phyloP scores from a whole-genome alignment of 2,329 filamentous ascomycete genomes.

The Ilyonectria robusta region DNA sequence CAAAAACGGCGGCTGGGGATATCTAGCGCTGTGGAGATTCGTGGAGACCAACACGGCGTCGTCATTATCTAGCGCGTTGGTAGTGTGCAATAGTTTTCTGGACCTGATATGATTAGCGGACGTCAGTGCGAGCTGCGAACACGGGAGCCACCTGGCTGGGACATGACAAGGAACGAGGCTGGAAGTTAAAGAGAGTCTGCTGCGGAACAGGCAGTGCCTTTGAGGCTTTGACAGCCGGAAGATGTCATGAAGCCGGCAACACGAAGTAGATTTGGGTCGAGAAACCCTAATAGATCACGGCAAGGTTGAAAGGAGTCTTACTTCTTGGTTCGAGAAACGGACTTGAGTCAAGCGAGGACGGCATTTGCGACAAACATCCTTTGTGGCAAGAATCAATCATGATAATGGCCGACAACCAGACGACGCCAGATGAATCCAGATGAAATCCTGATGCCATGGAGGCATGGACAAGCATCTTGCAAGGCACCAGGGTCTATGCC shows the following conservation, averaged over 20 bases:
- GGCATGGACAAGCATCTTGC: neutral
- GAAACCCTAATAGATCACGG: constrained; percentile 14
- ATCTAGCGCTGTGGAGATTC: constrained; percentile 11
- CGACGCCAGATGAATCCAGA: neutral
- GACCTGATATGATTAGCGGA: constrained; percentile 2
- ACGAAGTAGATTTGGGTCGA: constrained; percentile 10
- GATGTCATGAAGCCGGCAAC: neutral
- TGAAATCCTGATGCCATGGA: neutral
- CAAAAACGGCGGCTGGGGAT: constrained; percentile 13
- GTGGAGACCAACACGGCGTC: neutral
- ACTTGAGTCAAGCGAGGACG: constrained; percentile 3
- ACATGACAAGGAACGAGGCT: constrained; percentile 14
- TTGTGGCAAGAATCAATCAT: constrained; percentile 1
- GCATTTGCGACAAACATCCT: constrained; percentile 2
- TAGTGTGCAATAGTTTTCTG: constrained; percentile 5
- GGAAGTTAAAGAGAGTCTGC: constrained; percentile 21
- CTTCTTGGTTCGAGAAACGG: neutral
- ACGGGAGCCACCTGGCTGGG: neutral
- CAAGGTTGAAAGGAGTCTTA: neutral
- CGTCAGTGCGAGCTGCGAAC: neutral
- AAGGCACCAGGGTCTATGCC: constrained; percentile 9
- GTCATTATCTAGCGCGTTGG: constrained; percentile 1
- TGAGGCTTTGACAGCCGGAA: neutral
- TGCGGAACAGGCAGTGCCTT: constrained; percentile 5
- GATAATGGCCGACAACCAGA: neutral